Base-by-base conservation (phyloP, 1,284 basidiomycete species). In the Sporisorium exsertum region DNA sequence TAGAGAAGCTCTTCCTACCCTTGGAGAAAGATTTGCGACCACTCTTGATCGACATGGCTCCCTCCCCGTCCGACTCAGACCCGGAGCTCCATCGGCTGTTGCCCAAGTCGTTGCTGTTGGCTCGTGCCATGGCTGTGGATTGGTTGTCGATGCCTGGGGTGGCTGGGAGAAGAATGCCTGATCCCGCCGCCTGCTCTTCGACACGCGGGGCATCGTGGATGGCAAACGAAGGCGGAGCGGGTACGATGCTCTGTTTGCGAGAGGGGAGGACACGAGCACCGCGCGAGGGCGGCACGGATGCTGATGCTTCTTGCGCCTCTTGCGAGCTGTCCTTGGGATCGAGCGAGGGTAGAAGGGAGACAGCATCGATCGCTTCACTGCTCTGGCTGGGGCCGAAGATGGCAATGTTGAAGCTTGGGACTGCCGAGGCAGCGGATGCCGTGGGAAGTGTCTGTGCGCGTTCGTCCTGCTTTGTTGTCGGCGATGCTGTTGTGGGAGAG, bases 11-110 rank as follows among this genome's bases (percentile, higher is more conserved):
- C 46, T 77, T 80, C 13, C 67, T 51, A 13, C 59, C 60, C 22
- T 56, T 69, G 16, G 72, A 68, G 33, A 70, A 64, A n/a, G 73
- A 65, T n/a, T 61, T 70, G 29, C 66, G 61, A 6, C 58, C 59
- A 22, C 53, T 57, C 22, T 55, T 70, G 54, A 29, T 64, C 27
- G 75, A 63, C 40, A 47, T n/a, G 20, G 55, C 59, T 22, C 58
- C 47, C 10, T 72, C 78, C 20, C 58, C 72, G 2, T 78, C 77
- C 5, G 69, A 71, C 20, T 81, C 79, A 13, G 79, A 81, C 7
- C 77, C 79, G 5, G 79, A 81, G 58, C 79, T 81, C 79, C 79
- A 81, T 27, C 71, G 59, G 43, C 77, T 79, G 50, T 58, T 69
- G 60, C 64, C 60, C 16, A 53, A 16, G 2, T 63, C 63, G 29